These are phyloP conservation scores for Eucalyptus cloeziana DNA, from an alignment of 345 rosid genomes.

Conservation along the genomic window DNA sequence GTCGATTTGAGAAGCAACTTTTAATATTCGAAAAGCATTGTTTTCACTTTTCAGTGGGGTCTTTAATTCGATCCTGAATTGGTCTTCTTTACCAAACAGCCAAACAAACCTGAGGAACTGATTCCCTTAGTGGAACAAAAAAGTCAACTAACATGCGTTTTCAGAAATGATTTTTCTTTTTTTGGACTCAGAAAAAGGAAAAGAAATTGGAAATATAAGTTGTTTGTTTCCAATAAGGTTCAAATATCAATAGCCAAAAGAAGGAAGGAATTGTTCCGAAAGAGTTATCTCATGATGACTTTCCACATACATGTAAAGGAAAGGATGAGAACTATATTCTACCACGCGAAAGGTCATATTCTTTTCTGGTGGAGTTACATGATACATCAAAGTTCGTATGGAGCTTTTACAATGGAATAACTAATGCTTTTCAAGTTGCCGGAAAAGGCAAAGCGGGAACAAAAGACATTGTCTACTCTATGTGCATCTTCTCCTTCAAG, in stretches of 20 bases:
- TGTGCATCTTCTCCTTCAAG: not conserved
- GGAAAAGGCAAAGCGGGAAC: not conserved
- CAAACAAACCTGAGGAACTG: not conserved
- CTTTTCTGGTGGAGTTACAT: not conserved
- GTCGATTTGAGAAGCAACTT: not conserved
- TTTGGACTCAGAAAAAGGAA: not conserved
- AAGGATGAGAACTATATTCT: not conserved
- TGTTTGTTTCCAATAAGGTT: not conserved
- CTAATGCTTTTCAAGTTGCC: not conserved
- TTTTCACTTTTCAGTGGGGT: not conserved
- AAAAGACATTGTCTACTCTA: not conserved
- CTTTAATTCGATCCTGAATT: not conserved
- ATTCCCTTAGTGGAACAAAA: not conserved
- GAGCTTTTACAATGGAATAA: not conserved
- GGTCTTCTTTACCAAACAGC: not conserved
- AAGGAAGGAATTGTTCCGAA: not conserved
- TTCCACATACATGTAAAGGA: not conserved
- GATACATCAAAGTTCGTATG: not conserved
- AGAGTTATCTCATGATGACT: not conserved
- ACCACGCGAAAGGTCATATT: not conserved
- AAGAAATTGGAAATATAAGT: not conserved
- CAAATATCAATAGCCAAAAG: not conserved
- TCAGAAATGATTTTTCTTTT: not conserved
- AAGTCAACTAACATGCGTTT: not conserved
- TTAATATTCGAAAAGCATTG: not conserved